Percentiles rank a stretch among this genome's conserved stretches.
These are phyloP conservation scores for Dipteronia dyeriana DNA, from an alignment of 345 rosid genomes.

Conservation along the genomic window DNA sequence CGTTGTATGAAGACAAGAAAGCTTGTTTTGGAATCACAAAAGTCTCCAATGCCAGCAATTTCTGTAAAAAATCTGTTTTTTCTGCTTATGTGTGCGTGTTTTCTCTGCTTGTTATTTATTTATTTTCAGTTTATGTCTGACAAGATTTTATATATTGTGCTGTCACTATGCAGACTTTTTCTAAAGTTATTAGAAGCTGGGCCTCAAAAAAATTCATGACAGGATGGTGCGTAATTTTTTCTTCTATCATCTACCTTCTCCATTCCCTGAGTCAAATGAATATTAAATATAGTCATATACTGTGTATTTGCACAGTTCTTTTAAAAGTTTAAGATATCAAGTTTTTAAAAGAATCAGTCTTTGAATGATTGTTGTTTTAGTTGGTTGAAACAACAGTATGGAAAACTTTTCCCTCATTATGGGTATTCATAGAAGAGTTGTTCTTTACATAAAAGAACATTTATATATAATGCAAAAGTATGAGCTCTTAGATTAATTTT, in stretches of 20 bases:
- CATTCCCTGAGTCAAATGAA: neutral
- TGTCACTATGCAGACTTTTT: slow-evolving; percentile 62
- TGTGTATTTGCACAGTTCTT: neutral
- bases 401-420: neutral
- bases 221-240: slow-evolving; percentile 66
- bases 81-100: neutral
- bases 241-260: slow-evolving; percentile 8
- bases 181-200: slow-evolving; percentile 94
- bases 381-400: neutral
- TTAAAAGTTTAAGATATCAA: neutral
- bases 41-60: neutral
- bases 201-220: slow-evolving; percentile 99
- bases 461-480: neutral
- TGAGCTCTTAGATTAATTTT: neutral
- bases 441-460: neutral
- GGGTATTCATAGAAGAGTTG: neutral
- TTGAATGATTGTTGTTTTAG: neutral
- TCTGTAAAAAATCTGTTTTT: neutral
- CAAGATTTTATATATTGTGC: slow-evolving; percentile 4
- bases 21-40: neutral
- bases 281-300: no score
- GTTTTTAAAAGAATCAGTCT: neutral
- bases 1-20: neutral
- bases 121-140: neutral
- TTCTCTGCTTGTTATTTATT: neutral